Conservation (phyloP, 129 eudicot species). For the Artemisia tridentata region DNA sequence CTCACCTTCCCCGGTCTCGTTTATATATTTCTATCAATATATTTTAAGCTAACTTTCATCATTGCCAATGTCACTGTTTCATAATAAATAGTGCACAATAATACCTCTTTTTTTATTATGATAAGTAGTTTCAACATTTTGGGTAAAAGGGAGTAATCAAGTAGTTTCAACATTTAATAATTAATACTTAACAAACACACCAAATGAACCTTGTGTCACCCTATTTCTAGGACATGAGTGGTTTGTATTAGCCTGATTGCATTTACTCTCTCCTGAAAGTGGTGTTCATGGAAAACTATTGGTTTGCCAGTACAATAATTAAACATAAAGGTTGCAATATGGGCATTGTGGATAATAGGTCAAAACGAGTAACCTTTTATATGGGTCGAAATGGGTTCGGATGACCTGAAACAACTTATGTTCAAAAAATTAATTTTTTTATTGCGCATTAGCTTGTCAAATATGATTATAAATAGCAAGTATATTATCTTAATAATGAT, state of each 20-base stretch:
- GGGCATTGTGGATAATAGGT: not conserved
- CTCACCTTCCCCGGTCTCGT: not conserved
- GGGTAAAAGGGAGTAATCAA: no score
- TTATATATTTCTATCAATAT: not conserved
- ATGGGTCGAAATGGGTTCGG: not conserved
- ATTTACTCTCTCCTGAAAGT: no score
- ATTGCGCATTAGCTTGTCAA: not conserved
- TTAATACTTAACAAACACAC: no score
- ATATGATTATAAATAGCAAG: not conserved
- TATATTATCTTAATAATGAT: no score
- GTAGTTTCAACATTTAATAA: no score
- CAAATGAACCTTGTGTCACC: no score
- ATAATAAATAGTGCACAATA: not conserved
- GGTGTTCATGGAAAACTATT: no score
- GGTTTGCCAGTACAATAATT: not conserved
- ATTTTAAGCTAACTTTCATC: not conserved
- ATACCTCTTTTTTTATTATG: no score
- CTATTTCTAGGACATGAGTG: no score
- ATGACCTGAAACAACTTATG: not conserved
- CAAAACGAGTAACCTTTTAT: not conserved
- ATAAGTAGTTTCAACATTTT: no score
- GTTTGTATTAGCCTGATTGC: no score
- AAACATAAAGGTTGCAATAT: not conserved
- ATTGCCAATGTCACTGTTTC: not conserved
- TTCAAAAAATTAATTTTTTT: not conserved